A percentile compares a stretch with the other conserved stretches of the same genome.
phyloP scores from a whole-genome alignment of 139 green algal genomes.

The Axilococcus clingmanii region DNA sequence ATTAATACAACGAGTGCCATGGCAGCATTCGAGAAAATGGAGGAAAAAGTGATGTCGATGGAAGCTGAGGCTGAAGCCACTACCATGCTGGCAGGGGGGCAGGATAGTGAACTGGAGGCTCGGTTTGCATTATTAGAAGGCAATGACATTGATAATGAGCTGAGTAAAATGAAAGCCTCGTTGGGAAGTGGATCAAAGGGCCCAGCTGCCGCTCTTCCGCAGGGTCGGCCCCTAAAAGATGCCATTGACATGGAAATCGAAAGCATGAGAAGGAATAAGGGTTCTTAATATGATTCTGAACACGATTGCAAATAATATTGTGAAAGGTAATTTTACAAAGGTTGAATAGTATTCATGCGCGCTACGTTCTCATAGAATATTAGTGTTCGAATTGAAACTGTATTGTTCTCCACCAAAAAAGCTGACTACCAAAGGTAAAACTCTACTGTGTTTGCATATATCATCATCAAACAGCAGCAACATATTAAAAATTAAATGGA shows the following conservation, averaged over 20 bases:
- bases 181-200: slow-evolving; percentile 43
- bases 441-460: no score
- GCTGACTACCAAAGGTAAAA: no score
- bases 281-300: slow-evolving; percentile 4
- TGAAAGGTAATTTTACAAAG: background rate
- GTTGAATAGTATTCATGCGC: no score
- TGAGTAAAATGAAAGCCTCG: slow-evolving; percentile 65
- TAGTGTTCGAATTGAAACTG: no score
- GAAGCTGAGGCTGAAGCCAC: slow-evolving; percentile 86
- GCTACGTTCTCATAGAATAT: no score
- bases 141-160: slow-evolving; percentile 82
- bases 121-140: slow-evolving; percentile 81
- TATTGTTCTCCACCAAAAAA: no score
- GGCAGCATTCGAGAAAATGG: slow-evolving; percentile 95
- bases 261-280: slow-evolving; percentile 38
- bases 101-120: slow-evolving; percentile 61
- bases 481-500: no score
- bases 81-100: slow-evolving; percentile 48
- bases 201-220: slow-evolving; percentile 9
- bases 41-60: slow-evolving; percentile 95
- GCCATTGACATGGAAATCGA: slow-evolving; percentile 80
- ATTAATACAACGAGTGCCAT: slow-evolving; percentile 81
- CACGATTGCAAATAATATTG: background rate
- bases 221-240: slow-evolving; percentile 40
- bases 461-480: no score